Conservation (phyloP, 352 stramenopile genomes). For the Globisporangium cystogenes region DNA sequence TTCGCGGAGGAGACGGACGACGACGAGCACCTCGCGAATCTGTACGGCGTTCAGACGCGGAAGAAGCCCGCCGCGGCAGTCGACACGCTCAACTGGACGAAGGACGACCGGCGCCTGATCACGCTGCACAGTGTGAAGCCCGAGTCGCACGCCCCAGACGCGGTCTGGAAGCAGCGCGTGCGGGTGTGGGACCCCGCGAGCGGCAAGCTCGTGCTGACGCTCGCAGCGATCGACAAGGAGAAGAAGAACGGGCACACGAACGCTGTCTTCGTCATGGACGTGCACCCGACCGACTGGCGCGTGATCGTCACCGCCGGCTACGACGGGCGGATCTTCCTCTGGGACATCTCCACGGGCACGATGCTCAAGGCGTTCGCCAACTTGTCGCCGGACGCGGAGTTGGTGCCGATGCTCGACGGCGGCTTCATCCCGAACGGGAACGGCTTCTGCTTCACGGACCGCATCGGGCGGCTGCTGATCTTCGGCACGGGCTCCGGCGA, state of each 20-base stretch:
- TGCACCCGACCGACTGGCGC: slow-evolving; percentile 66
- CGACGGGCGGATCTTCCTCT: slow-evolving; percentile 78
- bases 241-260: slow-evolving; percentile 71
- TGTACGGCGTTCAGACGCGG: slow-evolving; percentile 39
- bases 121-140: slow-evolving; percentile 69
- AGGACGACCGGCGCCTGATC: slow-evolving; percentile 52
- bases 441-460: slow-evolving; percentile 78
- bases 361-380: slow-evolving; percentile 65
- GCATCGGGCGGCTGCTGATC: slow-evolving; percentile 71
- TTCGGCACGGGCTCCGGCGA: slow-evolving; percentile 74
- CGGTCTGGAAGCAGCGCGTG: slow-evolving; percentile 56
- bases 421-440: slow-evolving; percentile 62
- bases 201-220: slow-evolving; percentile 50
- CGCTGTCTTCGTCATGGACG: slow-evolving; percentile 69
- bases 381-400: slow-evolving; percentile 44
- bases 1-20: slow-evolving; percentile 38
- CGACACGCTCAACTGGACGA: slow-evolving; percentile 62
- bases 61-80: slow-evolving; percentile 42
- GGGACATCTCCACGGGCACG: slow-evolving; percentile 69
- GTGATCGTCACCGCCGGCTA: slow-evolving; percentile 81
- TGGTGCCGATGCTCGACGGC: slow-evolving; percentile 69
- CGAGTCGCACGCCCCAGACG: slow-evolving; percentile 34
- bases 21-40: slow-evolving; percentile 30
- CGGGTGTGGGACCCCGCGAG: slow-evolving; percentile 56
- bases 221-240: slow-evolving; percentile 49